These are phyloP conservation scores for Yamadazyma oceani DNA, from an alignment of 1,139 yeast species.

Conservation along the genomic window DNA sequence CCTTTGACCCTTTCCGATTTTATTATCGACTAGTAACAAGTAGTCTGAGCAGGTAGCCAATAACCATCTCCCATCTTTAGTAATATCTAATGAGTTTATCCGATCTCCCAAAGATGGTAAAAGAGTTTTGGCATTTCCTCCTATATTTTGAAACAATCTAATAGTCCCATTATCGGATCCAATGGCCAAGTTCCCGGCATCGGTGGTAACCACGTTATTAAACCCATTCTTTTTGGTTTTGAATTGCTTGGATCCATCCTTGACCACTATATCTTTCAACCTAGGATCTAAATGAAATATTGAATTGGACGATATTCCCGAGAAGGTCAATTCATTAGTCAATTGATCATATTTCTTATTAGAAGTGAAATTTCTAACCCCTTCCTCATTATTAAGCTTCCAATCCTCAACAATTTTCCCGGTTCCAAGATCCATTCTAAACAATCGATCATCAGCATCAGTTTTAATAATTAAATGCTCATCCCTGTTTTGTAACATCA, in stretches of 20 bases:
- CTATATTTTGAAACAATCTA: conserved; percentile 67
- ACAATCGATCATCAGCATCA: conserved; percentile 43
- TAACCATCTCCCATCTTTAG: conserved; percentile 81
- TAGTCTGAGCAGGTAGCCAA: conserved; percentile 77
- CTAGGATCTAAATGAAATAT: conserved; percentile 81
- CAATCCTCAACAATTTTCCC: conserved; percentile 87
- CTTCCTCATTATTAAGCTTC: conserved; percentile 42
- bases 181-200: conserved; percentile 70
- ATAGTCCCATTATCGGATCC: conserved; percentile 77
- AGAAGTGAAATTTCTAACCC: conserved; percentile 63
- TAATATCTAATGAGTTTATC: conserved; percentile 63
- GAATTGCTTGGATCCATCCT: conserved; percentile 42
- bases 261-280: conserved; percentile 53
- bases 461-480: conserved; percentile 65
- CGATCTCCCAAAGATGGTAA: conserved; percentile 82
- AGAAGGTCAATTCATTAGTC: conserved; percentile 68
- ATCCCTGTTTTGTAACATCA: conserved; percentile 79
- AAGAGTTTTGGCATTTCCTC: conserved; percentile 71
- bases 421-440: conserved; percentile 73
- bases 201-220: conserved; percentile 69
- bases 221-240: conserved; percentile 59
- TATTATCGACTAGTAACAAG: conserved; percentile 64
- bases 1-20: conserved; percentile 58
- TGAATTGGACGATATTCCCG: conserved; percentile 66
- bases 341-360: conserved; percentile 69